Conservation (phyloP, 441 rosid species). For the Erodium chrysanthum region DNA sequence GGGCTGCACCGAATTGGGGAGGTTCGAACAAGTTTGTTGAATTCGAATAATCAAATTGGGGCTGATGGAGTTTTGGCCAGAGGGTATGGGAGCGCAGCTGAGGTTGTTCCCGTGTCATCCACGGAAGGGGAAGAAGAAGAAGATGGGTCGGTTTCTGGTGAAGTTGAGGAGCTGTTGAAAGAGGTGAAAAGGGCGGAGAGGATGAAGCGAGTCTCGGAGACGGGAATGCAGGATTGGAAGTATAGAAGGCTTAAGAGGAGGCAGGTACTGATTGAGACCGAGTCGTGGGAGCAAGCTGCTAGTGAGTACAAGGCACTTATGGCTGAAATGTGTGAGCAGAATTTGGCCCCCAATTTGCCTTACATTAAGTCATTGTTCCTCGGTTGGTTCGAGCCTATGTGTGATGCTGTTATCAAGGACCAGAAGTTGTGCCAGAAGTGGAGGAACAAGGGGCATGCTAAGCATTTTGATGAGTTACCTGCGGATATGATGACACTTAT, state of each 20-base stretch:
- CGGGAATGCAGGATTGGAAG: slow-evolving; percentile 50
- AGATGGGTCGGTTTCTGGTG: slow-evolving; percentile 31
- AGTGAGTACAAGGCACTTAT: slow-evolving; percentile 71
- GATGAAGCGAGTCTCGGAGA: slow-evolving; percentile 35
- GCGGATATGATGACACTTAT: slow-evolving; percentile 91
- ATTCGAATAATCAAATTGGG: slow-evolving; percentile 15
- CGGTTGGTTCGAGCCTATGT: slow-evolving; percentile 94
- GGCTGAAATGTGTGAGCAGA: slow-evolving; percentile 80
- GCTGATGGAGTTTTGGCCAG: slow-evolving; percentile 13
- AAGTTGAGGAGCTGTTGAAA: slow-evolving; percentile 41
- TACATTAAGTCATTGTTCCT: slow-evolving; percentile 70
- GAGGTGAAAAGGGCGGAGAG: slow-evolving; percentile 19
- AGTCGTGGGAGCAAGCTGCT: slow-evolving; percentile 84
- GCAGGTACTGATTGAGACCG: slow-evolving; percentile 72
- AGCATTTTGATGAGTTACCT: slow-evolving; percentile 46
- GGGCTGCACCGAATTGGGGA: too few relatives aligned
- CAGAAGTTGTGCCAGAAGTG: slow-evolving; percentile 37
- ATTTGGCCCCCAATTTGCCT: slow-evolving; percentile 89
- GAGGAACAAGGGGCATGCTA: slow-evolving; percentile 33
- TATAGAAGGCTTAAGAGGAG: slow-evolving; percentile 44
- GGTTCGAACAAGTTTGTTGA: too few relatives aligned
- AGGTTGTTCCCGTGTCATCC: slow-evolving; percentile 21
- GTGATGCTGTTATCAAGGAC: slow-evolving; percentile 59
- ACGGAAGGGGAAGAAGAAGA: slow-evolving; percentile 21
- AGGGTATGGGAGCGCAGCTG: slow-evolving; percentile 46